Evolutionary conservation across 495 filamentous ascomycete genomes (phyloP), one percentile per base, ranked within the genome.

Genomic region (Xylaria castorea): DNA sequence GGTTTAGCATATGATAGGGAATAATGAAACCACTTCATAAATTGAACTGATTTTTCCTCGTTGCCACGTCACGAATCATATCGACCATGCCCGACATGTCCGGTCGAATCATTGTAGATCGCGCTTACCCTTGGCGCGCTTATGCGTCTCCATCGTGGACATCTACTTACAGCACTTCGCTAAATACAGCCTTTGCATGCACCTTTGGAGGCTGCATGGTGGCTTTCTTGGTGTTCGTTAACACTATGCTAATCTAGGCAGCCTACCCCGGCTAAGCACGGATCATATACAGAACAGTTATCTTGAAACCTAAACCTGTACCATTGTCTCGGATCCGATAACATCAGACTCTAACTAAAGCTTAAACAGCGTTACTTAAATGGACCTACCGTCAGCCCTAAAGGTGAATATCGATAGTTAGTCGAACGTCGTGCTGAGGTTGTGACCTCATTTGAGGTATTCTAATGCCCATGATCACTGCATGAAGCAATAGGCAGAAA

Each of bases 1-100:
- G 25, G 51, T 30, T 14, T 22, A 57, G 25, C 53, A 32, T 32
- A 14, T 27, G 11, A 53, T 3, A 30, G 27, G 14, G 32, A 61
- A 61, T 38, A 40, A 11, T 40, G 20, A 61, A 22, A 34, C 16
- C 30, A 36, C 4, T 60, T 60, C 14, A 36, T 36, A 32, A 34
- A 20, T 36, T 8, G 0, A 30, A 20, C 55, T 30, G 16, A 20
- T 36, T 36, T 20, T 58, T 6, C 27, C 18, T 36, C 20, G 2
- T 38, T 61, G 58, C 58, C 58, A 61, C 58, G 58, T 61, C 58
- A 61, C 34, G 55, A 42, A 42, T 42, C 38, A 42, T 42, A 14
- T 42, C 38, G 3, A 42, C 38, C 14, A 7, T 42, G 38, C 3
- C 11, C 38, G 38, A 42, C 9, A 36, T 36, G 18, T 36, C 27